Conservation (phyloP, 2,329 filamentous ascomycete species). For the Myriosclerotinia curreyana region DNA sequence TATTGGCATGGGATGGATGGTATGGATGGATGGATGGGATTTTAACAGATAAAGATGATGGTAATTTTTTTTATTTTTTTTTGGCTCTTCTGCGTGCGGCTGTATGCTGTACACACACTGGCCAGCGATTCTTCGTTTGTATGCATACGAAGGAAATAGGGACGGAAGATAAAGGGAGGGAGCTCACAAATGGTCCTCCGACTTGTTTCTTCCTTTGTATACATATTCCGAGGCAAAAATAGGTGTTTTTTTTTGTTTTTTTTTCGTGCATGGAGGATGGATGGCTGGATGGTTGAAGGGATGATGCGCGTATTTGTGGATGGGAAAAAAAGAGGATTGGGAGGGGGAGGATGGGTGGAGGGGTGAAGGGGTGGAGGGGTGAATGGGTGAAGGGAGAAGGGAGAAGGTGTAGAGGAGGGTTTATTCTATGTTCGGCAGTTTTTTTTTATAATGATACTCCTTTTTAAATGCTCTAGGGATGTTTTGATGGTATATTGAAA, state of each 20-base stretch:
- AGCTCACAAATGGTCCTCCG: neutral
- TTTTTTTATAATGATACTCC: slow-evolving; percentile 9
- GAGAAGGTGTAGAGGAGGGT: neutral
- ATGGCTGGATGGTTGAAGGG: neutral
- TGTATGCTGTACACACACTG: slow-evolving; percentile 1
- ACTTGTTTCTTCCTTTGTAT: neutral
- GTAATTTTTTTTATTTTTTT: no score
- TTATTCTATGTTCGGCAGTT: slow-evolving; percentile 15
- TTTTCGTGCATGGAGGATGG: neutral
- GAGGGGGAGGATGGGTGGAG: neutral
- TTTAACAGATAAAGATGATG: slow-evolving; percentile 17
- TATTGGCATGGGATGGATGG: slow-evolving; percentile 7
- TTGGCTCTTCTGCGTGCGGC: neutral
- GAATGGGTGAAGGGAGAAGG: neutral
- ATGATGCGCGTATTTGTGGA: no score
- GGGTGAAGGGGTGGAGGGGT: neutral
- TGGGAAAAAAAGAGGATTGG: no score
- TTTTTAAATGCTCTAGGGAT: neutral
- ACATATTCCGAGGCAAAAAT: neutral
- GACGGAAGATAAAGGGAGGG: neutral
- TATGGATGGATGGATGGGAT: slow-evolving; percentile 8
- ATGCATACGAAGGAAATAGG: neutral
- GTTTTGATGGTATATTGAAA: no score
- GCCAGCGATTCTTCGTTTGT: neutral
- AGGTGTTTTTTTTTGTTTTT: neutral